These are phyloP conservation scores for Salix arbutifolia DNA, from an alignment of 345 rosid species.

Conservation along the genomic window DNA sequence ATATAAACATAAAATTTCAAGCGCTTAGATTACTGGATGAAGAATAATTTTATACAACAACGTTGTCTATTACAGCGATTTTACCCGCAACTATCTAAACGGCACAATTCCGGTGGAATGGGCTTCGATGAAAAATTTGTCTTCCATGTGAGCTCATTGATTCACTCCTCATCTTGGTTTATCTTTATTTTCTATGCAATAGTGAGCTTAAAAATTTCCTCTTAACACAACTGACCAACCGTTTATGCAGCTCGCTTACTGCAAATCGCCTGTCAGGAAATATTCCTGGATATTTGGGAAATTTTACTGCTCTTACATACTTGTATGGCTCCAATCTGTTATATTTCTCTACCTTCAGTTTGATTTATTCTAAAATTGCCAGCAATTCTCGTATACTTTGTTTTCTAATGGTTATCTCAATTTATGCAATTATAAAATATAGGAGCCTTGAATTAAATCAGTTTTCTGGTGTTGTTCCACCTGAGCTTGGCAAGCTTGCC, in stretches of 20 bases:
- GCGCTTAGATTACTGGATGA: too few relatives aligned
- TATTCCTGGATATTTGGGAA: conserved; percentile 8
- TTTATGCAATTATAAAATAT: neutral
- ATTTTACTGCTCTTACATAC: conserved; percentile 6
- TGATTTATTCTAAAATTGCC: neutral
- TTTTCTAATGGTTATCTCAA: too few relatives aligned
- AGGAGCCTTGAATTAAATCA: too few relatives aligned
- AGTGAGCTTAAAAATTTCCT: neutral
- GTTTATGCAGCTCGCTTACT: conserved; percentile 7
- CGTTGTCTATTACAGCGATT: conserved; percentile 8
- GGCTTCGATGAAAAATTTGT: conserved; percentile 11
- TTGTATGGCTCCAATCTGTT: neutral
- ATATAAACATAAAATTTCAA: too few relatives aligned
- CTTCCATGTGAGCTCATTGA: neutral
- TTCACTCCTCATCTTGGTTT: neutral
- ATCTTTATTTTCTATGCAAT: neutral
- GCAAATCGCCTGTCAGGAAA: conserved; percentile 13
- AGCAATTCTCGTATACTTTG: neutral
- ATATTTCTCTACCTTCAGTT: neutral
- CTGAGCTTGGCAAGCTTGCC: too few relatives aligned
- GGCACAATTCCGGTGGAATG: conserved; percentile 17
- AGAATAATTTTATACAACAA: too few relatives aligned
- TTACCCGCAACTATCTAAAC: neutral
- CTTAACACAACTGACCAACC: too few relatives aligned
- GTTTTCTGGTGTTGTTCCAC: too few relatives aligned